These are phyloP conservation scores for Arabidopsis hybrid DNA, from an alignment of 441 rosid species.

Conservation along the genomic window DNA sequence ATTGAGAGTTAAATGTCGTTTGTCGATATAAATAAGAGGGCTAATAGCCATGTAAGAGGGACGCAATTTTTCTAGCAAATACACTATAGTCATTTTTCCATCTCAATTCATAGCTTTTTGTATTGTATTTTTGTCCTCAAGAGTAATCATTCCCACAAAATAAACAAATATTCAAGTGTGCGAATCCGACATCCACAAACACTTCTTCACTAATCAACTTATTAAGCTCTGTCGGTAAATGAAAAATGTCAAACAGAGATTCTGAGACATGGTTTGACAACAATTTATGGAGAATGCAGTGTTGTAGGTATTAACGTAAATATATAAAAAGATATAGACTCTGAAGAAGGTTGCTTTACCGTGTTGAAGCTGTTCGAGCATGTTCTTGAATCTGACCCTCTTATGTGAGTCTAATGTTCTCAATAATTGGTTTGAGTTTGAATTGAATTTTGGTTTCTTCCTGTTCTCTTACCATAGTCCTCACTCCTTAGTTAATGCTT, in stretches of 20 bases:
- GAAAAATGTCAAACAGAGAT: neutral
- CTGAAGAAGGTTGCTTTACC: slow-evolving; percentile 40
- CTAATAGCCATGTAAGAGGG: no score
- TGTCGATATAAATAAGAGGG: no score
- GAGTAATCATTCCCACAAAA: no score
- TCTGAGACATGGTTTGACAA: neutral
- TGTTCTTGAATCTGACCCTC: slow-evolving; percentile 77
- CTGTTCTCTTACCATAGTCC: neutral
- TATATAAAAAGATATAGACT: neutral
- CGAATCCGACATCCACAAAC: no score
- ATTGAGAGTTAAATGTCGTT: no score
- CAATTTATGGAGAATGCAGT: neutral
- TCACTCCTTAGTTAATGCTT: no score
- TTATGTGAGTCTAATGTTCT: slow-evolving; percentile 55
- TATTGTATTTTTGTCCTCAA: no score
- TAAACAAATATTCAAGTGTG: no score
- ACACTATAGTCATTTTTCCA: no score
- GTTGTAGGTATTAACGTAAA: neutral
- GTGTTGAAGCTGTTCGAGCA: slow-evolving; percentile 62
- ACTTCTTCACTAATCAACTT: neutral
- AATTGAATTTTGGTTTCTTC: neutral
- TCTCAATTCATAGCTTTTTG: no score
- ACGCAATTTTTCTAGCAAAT: no score
- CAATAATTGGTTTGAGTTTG: no score
- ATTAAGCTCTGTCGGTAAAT: neutral